A percentile compares a stretch with the other conserved stretches of the same genome.
phyloP scores from a whole-genome alignment of 345 rosid species.

The Crucihimalaya himalaica region DNA sequence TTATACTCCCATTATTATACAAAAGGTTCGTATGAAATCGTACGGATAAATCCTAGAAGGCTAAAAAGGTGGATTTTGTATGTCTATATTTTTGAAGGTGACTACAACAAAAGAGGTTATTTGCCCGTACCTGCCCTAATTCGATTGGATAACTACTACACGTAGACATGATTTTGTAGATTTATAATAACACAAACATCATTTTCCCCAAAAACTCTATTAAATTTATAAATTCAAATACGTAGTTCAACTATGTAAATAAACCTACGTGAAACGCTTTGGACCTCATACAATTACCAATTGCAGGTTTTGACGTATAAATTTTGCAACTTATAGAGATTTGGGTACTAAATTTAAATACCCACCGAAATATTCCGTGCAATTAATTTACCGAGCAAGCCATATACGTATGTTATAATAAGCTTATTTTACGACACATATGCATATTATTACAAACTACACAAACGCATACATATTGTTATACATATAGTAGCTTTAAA shows the following conservation, averaged over 20 bases:
- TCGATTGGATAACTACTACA: slow-evolving; percentile 34
- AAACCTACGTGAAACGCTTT: slow-evolving; percentile 15
- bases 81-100: slow-evolving; percentile 16
- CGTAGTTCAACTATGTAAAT: neutral
- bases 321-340: slow-evolving; percentile 1
- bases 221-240: slow-evolving; percentile 4
- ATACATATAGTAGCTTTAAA: too few species aligned
- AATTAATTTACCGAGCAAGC: slow-evolving; percentile 32
- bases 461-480: neutral
- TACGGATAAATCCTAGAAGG: slow-evolving; percentile 10
- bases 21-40: slow-evolving; percentile 4
- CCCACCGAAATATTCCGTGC: neutral
- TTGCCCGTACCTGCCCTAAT: slow-evolving; percentile 13
- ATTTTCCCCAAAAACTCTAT: slow-evolving; percentile 14
- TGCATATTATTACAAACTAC: neutral
- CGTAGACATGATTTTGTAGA: slow-evolving; percentile 11
- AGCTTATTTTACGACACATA: slow-evolving; percentile 19
- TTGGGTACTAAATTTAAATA: slow-evolving; percentile 13
- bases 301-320: slow-evolving; percentile 3
- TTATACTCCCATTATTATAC: slow-evolving; percentile 2
- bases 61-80: slow-evolving; percentile 25
- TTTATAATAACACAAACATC: slow-evolving; percentile 15
- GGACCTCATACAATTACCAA: slow-evolving; percentile 23
- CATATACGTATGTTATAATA: neutral
- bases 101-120: neutral